Base-by-base conservation (phyloP, 2,329 filamentous ascomycete species). In the Pyrenochaeta sp. region DNA sequence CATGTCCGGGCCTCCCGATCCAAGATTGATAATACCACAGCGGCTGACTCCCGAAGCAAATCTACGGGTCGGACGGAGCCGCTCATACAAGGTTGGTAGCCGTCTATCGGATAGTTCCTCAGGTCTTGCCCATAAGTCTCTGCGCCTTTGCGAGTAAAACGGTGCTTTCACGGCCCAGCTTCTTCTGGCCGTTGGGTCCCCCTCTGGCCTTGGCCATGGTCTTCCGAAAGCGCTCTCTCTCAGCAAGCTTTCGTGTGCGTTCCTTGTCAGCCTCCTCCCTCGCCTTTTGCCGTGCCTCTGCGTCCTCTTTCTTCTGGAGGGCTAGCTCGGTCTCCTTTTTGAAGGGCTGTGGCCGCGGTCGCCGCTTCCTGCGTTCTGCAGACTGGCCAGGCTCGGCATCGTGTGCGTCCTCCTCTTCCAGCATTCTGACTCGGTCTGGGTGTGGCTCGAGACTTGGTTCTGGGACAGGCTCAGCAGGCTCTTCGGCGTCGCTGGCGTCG, bases 161-260 rank as follows among this genome's bases (percentile, higher is more conserved):
- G 30, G 83, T 84, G 66, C 92, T 93, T 80, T 96, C 92, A 56
- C 91, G 83, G 1, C 92, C 92, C 42, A 97, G 75, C 78, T 91
- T 93, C 74, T 89, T 85, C 78, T 90, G 88, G 10, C 91, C 91
- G 73, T 89, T 85, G 64, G 81, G 74, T 31, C 88, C 86, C 11
- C 85, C 86, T 64, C 80, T 79, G 6, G 86, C 86, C 70, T 85
- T 86, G 0, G 82, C 78, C 85, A 89, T 88, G 1, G 83, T 82
- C 63, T 82, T 83, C 40, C 88, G 81, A 45, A 93, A 91, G 73
- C 88, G 89, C 60, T 90, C 88, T 74, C 91, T 85, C 59, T 88
- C 86, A 63, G 84, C 86, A 1, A 78, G 60, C 57, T 78, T 81
- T 46, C 67, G 64, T 32, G 76, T 66, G 54, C 86, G 83, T 66